Evolutionary conservation across 1,284 basidiomycete genomes (phyloP).

Genomic region (Leccinum pachyderme): DNA sequence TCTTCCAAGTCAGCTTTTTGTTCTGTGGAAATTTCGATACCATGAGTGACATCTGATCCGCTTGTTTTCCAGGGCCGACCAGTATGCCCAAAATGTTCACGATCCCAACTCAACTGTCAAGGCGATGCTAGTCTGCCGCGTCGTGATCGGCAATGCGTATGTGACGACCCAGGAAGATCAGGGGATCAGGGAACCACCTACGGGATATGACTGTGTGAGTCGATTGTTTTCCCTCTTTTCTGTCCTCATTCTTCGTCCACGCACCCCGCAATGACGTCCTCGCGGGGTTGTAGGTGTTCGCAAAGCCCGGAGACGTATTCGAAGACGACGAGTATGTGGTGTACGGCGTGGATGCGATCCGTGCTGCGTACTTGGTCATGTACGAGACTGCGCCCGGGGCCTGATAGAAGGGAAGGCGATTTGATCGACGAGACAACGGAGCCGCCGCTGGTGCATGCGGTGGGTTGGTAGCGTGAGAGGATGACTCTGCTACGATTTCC

Average conservation of each 20-base stretch:
- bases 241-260: not conserved
- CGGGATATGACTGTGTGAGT: constrained; percentile 25
- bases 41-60: not conserved
- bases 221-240: not conserved
- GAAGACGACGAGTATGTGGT: constrained; percentile 27
- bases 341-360: constrained; percentile 26
- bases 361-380: constrained; percentile 27
- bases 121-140: constrained; percentile 27
- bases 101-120: constrained; percentile 15
- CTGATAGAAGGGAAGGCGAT: constrained; percentile 1
- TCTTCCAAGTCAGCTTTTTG: constrained; percentile 24
- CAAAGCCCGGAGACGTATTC: constrained; percentile 15
- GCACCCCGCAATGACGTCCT: not conserved
- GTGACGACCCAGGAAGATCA: constrained; percentile 9
- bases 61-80: constrained; percentile 15
- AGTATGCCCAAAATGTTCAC: constrained; percentile 14
- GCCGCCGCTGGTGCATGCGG: too few relatives aligned
- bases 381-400: constrained; percentile 9
- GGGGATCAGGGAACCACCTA: constrained; percentile 14
- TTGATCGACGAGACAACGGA: not conserved
- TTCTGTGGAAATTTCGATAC: not conserved
- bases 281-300: constrained; percentile 10
- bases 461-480: too few relatives aligned
- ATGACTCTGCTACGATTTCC: not conserved
- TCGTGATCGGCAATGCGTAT: constrained; percentile 20